Base-by-base conservation (phyloP, 345 rosid species). In the Syzygium oleosum region DNA sequence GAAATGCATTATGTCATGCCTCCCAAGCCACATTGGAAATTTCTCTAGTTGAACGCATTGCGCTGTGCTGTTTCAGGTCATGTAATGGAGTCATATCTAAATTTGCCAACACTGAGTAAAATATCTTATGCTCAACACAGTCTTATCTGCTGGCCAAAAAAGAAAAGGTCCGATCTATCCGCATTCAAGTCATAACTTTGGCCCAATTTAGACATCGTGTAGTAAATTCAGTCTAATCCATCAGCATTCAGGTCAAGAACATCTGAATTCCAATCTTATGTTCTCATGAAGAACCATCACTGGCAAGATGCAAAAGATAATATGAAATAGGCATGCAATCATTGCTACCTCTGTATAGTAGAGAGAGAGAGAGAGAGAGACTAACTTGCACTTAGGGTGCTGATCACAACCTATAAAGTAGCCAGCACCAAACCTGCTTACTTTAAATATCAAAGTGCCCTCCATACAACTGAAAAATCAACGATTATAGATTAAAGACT, bases 351-450 rank as follows among this genome's bases (percentile, higher is more conserved):
- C 46, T 65, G 53, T n/a, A 46, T 80, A 29, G 7, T 22, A 85
- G 14, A 52, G 31, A 68, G 59, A 63, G 85, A n/a, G n/a, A 52
- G 19, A 52, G 29, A 25, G 11, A 51, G 84, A 53, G 87, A 94
- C 99, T 95, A 92, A 98, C 99, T 92, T 96, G 99, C 99, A 98
- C 79, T 88, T 90, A 86, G 99, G 99, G 91, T 94, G 97, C 88
- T 93, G 96, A 93, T 96, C 94, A 88, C 99, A 98, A 85, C 99
- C 98, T 86, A 98, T 93, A 88, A 96, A 96, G 92, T 96, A 98
- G 91, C 99, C 99, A 7, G 96, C 93, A 85, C 97, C 99, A 87
- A 85, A 92, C 88, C 93, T 93, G 89, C 98, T 96, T 87, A 96
- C 96, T 96, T 93, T 98, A 91, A 98, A 96, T 89, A 91, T 91